A percentile compares a stretch with the other conserved stretches of the same genome.
phyloP scores from a whole-genome alignment of 192 early-diverging fungal genomes.

The Coemansia nantahalensis region DNA sequence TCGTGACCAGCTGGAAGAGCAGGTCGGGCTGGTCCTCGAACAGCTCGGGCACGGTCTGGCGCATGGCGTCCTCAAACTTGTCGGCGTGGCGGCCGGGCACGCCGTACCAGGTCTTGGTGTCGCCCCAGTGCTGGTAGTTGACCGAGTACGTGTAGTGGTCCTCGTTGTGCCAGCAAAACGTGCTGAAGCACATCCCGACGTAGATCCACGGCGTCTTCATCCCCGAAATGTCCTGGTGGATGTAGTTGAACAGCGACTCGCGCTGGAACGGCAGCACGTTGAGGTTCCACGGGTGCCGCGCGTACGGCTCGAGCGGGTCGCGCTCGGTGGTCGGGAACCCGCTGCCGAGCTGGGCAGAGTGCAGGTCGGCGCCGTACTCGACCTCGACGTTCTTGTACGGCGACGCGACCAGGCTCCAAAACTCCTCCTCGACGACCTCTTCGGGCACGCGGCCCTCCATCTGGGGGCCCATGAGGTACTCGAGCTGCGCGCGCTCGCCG shows the following conservation, averaged over 20 bases:
- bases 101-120: conserved; percentile 98
- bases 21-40: conserved; percentile 90
- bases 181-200: conserved; percentile 91
- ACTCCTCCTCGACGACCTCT: conserved; percentile 82
- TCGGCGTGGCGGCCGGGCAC: conserved; percentile 77
- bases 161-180: conserved; percentile 98
- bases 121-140: conserved; percentile 96
- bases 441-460: conserved; percentile 60
- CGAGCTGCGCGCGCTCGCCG: not conserved
- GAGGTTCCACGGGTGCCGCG: conserved; percentile 80
- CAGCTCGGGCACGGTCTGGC: conserved; percentile 74
- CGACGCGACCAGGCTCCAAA: conserved; percentile 88
- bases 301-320: conserved; percentile 63
- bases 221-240: conserved; percentile 90
- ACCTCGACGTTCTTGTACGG: conserved; percentile 88
- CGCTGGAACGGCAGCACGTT: conserved; percentile 80
- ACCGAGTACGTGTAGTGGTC: conserved; percentile 96
- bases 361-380: conserved; percentile 95
- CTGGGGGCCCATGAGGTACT: conserved; percentile 11
- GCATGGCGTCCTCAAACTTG: conserved; percentile 84
- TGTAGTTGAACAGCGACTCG: conserved; percentile 82
- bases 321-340: conserved; percentile 78
- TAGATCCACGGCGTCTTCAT: conserved; percentile 99
- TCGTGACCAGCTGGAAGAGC: conserved; percentile 90
- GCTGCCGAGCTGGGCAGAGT: conserved; percentile 87